Percentiles rank a stretch among this genome's conserved stretches.
phyloP scores from a whole-genome alignment of 257 asterid species.

The Thymus mandschuricus region DNA sequence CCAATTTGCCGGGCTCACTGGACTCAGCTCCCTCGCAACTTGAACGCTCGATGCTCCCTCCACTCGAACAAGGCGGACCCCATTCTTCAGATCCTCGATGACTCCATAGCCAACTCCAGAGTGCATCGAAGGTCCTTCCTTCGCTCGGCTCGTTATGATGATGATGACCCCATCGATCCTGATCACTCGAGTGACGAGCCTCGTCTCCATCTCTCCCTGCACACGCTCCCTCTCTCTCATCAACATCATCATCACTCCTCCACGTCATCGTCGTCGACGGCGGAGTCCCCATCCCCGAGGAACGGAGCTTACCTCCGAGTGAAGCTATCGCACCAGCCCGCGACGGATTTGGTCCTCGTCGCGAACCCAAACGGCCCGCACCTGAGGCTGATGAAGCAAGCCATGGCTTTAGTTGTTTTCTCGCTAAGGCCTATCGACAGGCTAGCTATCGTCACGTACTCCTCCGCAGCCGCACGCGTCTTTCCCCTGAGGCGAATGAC shows the following conservation, averaged over 20 bases:
- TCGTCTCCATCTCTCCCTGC: conserved; percentile 73
- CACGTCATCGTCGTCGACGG: conserved; percentile 40
- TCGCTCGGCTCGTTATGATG: conserved; percentile 79
- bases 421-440: conserved; percentile 76
- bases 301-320: conserved; percentile 59
- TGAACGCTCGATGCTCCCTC: conserved; percentile 49
- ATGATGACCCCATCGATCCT: conserved; percentile 83
- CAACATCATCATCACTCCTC: conserved; percentile 41
- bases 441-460: conserved; percentile 75
- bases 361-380: conserved; percentile 90
- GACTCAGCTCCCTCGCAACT: conserved; percentile 88
- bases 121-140: conserved; percentile 85
- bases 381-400: conserved; percentile 85
- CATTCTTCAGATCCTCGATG: conserved; percentile 83
- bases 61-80: conserved; percentile 65
- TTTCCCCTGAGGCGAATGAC: conserved; percentile 93
- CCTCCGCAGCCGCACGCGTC: conserved; percentile 80
- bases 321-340: conserved; percentile 63
- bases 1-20: conserved; percentile 94
- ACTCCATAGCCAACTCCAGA: conserved; percentile 83
- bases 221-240: conserved; percentile 30
- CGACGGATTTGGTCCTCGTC: conserved; percentile 78
- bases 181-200: conserved; percentile 47
- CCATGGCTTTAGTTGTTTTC: conserved; percentile 80
- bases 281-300: conserved; percentile 49